phyloP scores from a whole-genome alignment of 108 stramenopile species.

The Chaetoceros muelleri region DNA sequence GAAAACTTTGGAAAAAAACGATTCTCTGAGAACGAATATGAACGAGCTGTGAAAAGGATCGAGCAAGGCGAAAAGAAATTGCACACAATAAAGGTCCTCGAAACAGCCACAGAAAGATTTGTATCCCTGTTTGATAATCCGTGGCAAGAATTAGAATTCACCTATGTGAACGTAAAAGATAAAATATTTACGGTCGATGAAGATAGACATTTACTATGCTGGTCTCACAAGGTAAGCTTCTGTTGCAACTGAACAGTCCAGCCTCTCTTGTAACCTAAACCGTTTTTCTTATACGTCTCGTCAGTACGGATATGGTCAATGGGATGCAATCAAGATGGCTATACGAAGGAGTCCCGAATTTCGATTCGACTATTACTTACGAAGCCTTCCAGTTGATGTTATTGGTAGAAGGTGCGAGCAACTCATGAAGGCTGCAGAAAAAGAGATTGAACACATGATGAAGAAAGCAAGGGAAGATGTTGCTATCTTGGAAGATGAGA shows the following conservation, averaged over 20 bases:
- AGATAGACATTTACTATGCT: constrained; percentile 53
- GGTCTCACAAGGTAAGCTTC: constrained; percentile 66
- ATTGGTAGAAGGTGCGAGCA: constrained; percentile 72
- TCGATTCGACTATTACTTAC: constrained; percentile 79
- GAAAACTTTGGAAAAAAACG: constrained; percentile 55
- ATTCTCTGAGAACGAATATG: constrained; percentile 77
- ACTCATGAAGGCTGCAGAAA: constrained; percentile 74
- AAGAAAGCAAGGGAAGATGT: constrained; percentile 50
- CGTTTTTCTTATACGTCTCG: background rate
- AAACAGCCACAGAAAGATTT: constrained; percentile 47
- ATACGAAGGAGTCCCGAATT: constrained; percentile 70
- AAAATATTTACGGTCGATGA: constrained; percentile 51
- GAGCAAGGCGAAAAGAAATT: constrained; percentile 77
- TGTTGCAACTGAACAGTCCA: background rate
- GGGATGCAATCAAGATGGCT: constrained; percentile 82
- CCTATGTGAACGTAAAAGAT: constrained; percentile 51
- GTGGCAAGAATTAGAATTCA: constrained; percentile 78
- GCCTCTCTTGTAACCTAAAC: background rate
- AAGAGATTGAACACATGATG: constrained; percentile 73
- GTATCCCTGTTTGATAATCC: constrained; percentile 81
- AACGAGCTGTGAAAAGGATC: constrained; percentile 70
- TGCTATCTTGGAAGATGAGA: constrained; percentile 22
- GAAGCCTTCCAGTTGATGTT: constrained; percentile 39
- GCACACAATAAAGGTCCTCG: constrained; percentile 54
- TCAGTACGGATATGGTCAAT: constrained; percentile 78